Percentiles rank a stretch among this genome's conserved stretches.
These are phyloP conservation scores for Penicillium corylophilum DNA, from an alignment of 2,329 filamentous ascomycete genomes.

Conservation along the genomic window DNA sequence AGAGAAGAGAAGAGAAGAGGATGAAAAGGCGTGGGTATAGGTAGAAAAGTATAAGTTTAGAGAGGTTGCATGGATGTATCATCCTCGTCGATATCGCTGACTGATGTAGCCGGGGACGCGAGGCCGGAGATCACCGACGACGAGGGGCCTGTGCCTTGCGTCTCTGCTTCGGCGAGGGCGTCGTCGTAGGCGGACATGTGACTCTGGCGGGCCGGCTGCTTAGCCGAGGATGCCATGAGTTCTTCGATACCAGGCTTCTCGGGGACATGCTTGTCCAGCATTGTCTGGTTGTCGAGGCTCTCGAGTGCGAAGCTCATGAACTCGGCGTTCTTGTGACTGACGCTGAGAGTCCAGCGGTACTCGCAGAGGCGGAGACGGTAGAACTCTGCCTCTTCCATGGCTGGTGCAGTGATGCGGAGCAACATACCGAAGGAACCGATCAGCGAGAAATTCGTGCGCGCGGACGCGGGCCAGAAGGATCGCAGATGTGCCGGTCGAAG, in stretches of 20 bases:
- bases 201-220: slow-evolving; percentile 23
- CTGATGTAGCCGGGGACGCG: slow-evolving; percentile 38
- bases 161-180: slow-evolving; percentile 26
- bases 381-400: slow-evolving; percentile 86
- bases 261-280: slow-evolving; percentile 66
- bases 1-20: neutral
- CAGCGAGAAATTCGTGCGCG: slow-evolving; percentile 74
- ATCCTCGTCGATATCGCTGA: slow-evolving; percentile 33
- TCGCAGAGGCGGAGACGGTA: slow-evolving; percentile 82
- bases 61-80: slow-evolving; percentile 19
- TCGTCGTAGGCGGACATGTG: slow-evolving; percentile 25
- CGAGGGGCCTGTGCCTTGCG: slow-evolving; percentile 22
- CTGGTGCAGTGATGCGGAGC: slow-evolving; percentile 84
- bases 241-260: slow-evolving; percentile 65
- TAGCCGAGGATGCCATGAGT: slow-evolving; percentile 35
- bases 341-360: slow-evolving; percentile 90
- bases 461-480: slow-evolving; percentile 71
- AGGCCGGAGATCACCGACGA: slow-evolving; percentile 41
- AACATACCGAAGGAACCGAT: slow-evolving; percentile 92
- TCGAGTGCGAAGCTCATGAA: slow-evolving; percentile 66
- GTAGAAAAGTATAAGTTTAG: neutral
- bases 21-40: neutral
- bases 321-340: slow-evolving; percentile 70
- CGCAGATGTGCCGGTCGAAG: slow-evolving; percentile 80
- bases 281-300: slow-evolving; percentile 71